phyloP scores from a whole-genome alignment of 257 asterid species.

The Solanum arcanum region DNA sequence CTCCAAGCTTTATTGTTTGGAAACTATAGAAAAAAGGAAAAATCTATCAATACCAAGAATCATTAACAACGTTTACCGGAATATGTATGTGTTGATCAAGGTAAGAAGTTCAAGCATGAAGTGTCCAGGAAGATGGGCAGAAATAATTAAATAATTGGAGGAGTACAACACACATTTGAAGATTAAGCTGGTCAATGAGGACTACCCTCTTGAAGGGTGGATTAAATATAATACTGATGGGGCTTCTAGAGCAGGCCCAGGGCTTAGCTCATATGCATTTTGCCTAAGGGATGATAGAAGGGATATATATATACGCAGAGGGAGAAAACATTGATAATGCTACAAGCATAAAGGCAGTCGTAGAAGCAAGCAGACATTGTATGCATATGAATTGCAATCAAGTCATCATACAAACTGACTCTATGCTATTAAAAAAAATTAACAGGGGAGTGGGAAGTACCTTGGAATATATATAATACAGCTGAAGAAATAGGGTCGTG shows the following conservation, averaged over 20 bases:
- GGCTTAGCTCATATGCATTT: not conserved
- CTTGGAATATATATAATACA: not conserved
- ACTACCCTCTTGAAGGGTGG: not conserved
- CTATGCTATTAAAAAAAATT: not conserved
- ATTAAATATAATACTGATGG: not conserved
- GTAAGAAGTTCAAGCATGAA: not conserved
- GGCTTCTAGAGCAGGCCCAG: not conserved
- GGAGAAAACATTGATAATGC: not conserved
- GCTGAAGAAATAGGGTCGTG: not conserved
- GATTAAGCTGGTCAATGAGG: not conserved
- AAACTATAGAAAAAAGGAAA: not conserved
- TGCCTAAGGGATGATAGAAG: not conserved
- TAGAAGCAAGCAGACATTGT: not conserved
- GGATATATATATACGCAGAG: too few relatives aligned
- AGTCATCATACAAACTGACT: not conserved
- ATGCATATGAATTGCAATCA: not conserved
- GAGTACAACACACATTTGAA: too few relatives aligned
- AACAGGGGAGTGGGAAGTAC: not conserved
- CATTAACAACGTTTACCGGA: not conserved
- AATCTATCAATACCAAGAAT: not conserved
- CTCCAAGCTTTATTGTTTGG: not conserved
- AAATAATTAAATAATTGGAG: too few relatives aligned
- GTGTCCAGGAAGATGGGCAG: not conserved
- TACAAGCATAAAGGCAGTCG: not conserved
- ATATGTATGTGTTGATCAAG: not conserved